Percentiles rank a stretch among this genome's conserved stretches.
phyloP scores from a whole-genome alignment of 2,329 filamentous ascomycete species.

The Trichoderma arundinaceum region DNA sequence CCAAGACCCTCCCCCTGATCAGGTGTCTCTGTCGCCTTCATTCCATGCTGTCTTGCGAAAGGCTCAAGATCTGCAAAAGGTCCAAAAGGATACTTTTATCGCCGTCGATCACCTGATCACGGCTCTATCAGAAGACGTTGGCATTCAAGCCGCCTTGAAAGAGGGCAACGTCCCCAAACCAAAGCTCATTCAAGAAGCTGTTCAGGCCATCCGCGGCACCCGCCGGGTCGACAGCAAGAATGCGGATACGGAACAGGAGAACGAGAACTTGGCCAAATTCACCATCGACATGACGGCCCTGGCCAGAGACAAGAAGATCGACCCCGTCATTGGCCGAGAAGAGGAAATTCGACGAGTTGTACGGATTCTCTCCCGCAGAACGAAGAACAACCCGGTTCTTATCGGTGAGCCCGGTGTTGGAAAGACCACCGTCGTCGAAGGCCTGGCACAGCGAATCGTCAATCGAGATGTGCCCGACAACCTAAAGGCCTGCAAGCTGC shows the following conservation, averaged over 20 bases:
- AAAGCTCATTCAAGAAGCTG: conserved; percentile 88
- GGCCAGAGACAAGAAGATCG: conserved; percentile 96
- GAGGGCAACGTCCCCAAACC: conserved; percentile 91
- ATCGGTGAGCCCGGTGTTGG: conserved; percentile 98
- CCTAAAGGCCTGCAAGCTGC: conserved; percentile 87
- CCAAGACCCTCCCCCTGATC: conserved; percentile 92
- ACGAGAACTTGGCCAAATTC: conserved; percentile 96
- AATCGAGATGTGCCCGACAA: conserved; percentile 97
- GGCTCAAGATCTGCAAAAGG: conserved; percentile 88
- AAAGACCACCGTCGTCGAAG: conserved; percentile 97
- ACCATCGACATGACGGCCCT: conserved; percentile 98
- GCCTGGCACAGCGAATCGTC: conserved; percentile 91
- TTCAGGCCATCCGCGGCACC: conserved; percentile 89
- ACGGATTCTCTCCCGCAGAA: conserved; percentile 87
- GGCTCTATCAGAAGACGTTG: conserved; percentile 77
- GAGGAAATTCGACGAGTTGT: conserved; percentile 94
- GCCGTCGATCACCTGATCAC: conserved; percentile 94
- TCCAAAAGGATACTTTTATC: conserved; percentile 95
- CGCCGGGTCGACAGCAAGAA: conserved; percentile 95
- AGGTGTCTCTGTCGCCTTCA: conserved; percentile 78
- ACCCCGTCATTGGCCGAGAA: conserved; percentile 95
- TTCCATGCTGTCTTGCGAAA: conserved; percentile 83
- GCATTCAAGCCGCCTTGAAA: conserved; percentile 74
- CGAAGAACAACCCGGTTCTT: conserved; percentile 98
- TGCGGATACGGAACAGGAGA: conserved; percentile 88